These are phyloP conservation scores for Lactarius sp. DNA, from an alignment of 768 basidiomycete species.

Conservation along the genomic window DNA sequence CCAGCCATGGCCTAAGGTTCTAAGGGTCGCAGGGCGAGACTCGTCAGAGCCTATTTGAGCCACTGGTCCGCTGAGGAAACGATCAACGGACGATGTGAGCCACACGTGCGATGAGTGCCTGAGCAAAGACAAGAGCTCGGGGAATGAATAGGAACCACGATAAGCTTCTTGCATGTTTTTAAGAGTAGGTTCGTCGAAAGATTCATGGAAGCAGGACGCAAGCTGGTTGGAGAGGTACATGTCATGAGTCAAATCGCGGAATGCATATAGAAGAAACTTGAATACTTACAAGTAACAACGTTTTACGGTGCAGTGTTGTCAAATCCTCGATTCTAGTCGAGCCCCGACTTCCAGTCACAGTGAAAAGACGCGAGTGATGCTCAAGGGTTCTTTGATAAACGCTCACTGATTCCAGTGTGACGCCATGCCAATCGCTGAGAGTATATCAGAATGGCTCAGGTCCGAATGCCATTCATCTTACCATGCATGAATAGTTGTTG, in stretches of 20 bases:
- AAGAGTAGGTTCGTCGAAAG: conserved; percentile 21
- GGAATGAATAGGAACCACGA: background rate
- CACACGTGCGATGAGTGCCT: conserved; percentile 16
- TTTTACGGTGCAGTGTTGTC: conserved; percentile 7
- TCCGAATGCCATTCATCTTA: background rate
- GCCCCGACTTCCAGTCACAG: background rate
- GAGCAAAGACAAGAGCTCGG: conserved; percentile 9
- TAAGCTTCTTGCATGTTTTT: background rate
- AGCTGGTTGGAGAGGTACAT: conserved; percentile 5
- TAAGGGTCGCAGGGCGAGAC: conserved; percentile 9
- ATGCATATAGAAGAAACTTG: background rate
- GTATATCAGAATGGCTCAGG: conserved; percentile 1
- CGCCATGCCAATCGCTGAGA: conserved; percentile 17
- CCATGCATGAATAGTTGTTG: conserved; percentile 12
- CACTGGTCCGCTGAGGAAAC: conserved; percentile 3
- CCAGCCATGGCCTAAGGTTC: conserved; percentile 46
- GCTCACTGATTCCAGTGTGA: conserved; percentile 9
- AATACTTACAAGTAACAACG: conserved; percentile 8
- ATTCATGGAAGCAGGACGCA: conserved; percentile 14
- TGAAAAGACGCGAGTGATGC: conserved; percentile 13
- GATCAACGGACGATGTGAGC: conserved; percentile 7
- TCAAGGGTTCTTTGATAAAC: conserved; percentile 8
- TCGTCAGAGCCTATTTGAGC: background rate
- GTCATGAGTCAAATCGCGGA: background rate
- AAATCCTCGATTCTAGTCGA: conserved; percentile 15